Base-by-base conservation (phyloP, 1,139 yeast genomes). In the Suhomyces choctaworum region DNA sequence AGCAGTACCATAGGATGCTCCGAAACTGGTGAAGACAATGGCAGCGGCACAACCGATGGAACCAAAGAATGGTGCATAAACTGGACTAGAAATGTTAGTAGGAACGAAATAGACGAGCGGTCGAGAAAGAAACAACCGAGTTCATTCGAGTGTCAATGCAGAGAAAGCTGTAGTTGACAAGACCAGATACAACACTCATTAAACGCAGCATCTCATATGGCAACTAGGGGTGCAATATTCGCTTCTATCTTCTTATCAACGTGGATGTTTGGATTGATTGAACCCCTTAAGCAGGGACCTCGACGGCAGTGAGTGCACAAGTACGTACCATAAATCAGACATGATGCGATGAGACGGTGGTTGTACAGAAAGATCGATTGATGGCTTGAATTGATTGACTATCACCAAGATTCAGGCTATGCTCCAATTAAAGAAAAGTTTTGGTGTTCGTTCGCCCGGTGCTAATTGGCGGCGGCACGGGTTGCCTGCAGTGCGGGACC, bases 1-100 rank as follows among this genome's bases (percentile, higher is more conserved):
- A 59, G 99, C 99, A 50, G 98, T 94, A 75, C 98, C 99, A 65
- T 90, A 89, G 37, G 97, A 92, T 52, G 99, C 97, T 74, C 99
- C 99, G 58, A 90, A 85, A 67, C 96, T 88, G 65, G 98, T 92
- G 79, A 92, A 89, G 58, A 92, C 87, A 62, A 94, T 92, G 66
- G 99, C 97, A 39, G 97, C 90, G 44, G 98, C 96, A 76, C 98
- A 94, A 60, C 98, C 98, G 64, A 92, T 87, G 54, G 97, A 90
- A 62, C 96, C 96, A 64, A 89, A 87, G 73, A 89, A 89, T 63
- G 97, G 96, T 60, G 88, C 87, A 61, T 81, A 81, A 66, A 81
- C 87, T 57, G 88, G 88, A 64, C 87, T 80, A 60, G 12, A n/a
- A 25, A 39, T 34, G 60, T 54, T 54, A 55, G 60, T 54, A 53